These are phyloP conservation scores for Metschnikowia orientalis DNA, from an alignment of 805 yeast species.

Conservation along the genomic window DNA sequence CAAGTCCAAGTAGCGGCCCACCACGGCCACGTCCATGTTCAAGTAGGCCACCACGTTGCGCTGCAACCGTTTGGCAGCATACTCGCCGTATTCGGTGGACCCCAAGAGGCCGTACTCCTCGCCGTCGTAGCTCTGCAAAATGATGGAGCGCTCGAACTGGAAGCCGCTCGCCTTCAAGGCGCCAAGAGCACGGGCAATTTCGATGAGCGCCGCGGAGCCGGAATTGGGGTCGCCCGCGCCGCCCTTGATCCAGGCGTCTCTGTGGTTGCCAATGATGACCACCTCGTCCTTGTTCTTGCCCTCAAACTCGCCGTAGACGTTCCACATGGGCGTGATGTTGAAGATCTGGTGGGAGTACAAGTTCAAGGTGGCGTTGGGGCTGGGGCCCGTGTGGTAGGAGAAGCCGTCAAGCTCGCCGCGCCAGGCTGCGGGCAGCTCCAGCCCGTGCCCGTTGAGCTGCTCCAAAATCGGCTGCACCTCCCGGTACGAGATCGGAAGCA, in stretches of 20 bases:
- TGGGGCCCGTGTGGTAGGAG: slow-evolving; percentile 53
- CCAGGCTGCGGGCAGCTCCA: slow-evolving; percentile 39
- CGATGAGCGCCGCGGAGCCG: slow-evolving; percentile 63
- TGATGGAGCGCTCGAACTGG: slow-evolving; percentile 68
- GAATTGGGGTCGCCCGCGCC: slow-evolving; percentile 80
- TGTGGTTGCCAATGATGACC: slow-evolving; percentile 67
- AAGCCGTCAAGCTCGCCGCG: slow-evolving; percentile 36
- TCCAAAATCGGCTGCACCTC: slow-evolving; percentile 62
- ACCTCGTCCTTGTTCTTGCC: slow-evolving; percentile 53
- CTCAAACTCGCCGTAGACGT: slow-evolving; percentile 57
- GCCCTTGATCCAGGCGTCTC: slow-evolving; percentile 78
- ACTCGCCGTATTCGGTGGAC: slow-evolving; percentile 74
- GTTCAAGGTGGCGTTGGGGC: slow-evolving; percentile 39
- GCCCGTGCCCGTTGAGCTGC: slow-evolving; percentile 56
- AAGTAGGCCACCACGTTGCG: slow-evolving; percentile 59
- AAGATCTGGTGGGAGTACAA: slow-evolving; percentile 59
- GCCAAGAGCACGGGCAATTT: slow-evolving; percentile 57
- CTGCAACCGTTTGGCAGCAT: slow-evolving; percentile 42
- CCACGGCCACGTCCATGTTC: slow-evolving; percentile 61
- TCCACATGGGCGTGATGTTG: slow-evolving; percentile 55
- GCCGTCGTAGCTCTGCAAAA: slow-evolving; percentile 78
- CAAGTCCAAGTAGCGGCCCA: slow-evolving; percentile 47
- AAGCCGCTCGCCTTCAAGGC: slow-evolving; percentile 54
- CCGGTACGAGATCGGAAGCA: slow-evolving; percentile 60
- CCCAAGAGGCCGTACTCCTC: slow-evolving; percentile 72